Evolutionary conservation across 106 monocot genomes (phyloP), one percentile per base, ranked within the genome.

Genomic region (Iris macrosiphon): DNA sequence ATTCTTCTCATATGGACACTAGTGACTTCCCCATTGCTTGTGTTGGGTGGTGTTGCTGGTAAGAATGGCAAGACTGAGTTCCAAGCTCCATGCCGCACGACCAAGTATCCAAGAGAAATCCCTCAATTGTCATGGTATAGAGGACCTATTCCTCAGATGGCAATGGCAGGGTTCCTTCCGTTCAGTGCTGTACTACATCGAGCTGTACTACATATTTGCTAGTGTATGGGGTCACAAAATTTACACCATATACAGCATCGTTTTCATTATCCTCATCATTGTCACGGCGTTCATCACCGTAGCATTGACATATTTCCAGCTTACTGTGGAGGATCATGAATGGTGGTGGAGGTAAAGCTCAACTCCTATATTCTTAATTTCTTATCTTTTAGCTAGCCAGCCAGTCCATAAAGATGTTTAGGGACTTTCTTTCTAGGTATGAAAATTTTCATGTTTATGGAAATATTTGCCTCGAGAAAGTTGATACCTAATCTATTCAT

Each of bases 261-360:
- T 86, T 38, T 86, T 86, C 31, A 74, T 86, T 28, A 86, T 86
- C 42, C 73, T 86, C 35, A 86, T 86, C 50, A 77, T 86, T 45
- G 86, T 86, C 40, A 86, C 86, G 5, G 86, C 86, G 4, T 86
- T 86, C 57, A 73, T 86, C 65, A 77, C 86, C 13, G 80, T 86
- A 10, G 80, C 86, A 15, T 45, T 77, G 54, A 77, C 81, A 7
- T 86, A 86, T 53, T 86, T 86, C 63, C 86, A 86, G 49, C 81
- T 81, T 54, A 77, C 86, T 12, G 77, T 70, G 29, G 86, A 86
- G 67, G 86, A 86, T 63, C 86, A 86, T 55, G 63, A 76, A 29
- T 86, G 86, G 86, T 86, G 86, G 86, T 86, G 86, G 86, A 86
- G 86, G 86, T 86, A 70, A 73, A 40, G 66, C 39, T 41, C 29